A percentile compares a stretch with the other conserved stretches of the same genome.
phyloP scores from a whole-genome alignment of 345 rosid species.

The Acer negundo region DNA sequence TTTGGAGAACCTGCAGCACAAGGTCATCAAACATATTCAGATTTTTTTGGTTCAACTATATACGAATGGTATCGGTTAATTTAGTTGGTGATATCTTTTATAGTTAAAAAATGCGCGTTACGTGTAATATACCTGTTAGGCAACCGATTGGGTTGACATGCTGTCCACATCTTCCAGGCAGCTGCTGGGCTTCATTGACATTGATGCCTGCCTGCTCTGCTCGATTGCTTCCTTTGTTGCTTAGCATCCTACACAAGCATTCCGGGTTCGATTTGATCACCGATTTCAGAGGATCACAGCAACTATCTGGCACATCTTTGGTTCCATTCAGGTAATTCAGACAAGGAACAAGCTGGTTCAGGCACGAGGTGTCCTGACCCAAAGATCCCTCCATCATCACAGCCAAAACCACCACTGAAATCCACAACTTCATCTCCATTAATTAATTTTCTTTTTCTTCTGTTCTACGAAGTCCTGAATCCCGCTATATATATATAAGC shows the following conservation, averaged over 20 bases:
- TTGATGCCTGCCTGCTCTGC: conserved; percentile 68
- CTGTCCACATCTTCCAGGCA: conserved; percentile 72
- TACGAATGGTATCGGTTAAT: no score
- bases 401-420: conserved; percentile 20
- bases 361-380: conserved; percentile 43
- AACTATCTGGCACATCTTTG: conserved; percentile 49
- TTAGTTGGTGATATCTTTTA: neutral
- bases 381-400: neutral
- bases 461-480: no score
- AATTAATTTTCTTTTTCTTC: neutral
- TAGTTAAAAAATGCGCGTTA: neutral
- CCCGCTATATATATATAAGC: neutral
- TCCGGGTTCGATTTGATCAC: conserved; percentile 53
- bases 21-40: neutral
- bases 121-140: conserved; percentile 29
- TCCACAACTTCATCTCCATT: conserved; percentile 19
- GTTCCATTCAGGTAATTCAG: conserved; percentile 57
- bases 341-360: conserved; percentile 63
- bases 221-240: conserved; percentile 50
- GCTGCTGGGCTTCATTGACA: conserved; percentile 56
- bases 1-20: conserved; percentile 26
- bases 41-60: neutral
- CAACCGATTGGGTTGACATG: conserved; percentile 66
- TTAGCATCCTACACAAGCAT: conserved; percentile 63
- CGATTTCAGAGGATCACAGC: conserved; percentile 67